Evolutionary conservation across 352 stramenopile species (phyloP), one percentile per base, ranked within the genome.

Genomic region (Thalassiosira livingstoniorum): DNA sequence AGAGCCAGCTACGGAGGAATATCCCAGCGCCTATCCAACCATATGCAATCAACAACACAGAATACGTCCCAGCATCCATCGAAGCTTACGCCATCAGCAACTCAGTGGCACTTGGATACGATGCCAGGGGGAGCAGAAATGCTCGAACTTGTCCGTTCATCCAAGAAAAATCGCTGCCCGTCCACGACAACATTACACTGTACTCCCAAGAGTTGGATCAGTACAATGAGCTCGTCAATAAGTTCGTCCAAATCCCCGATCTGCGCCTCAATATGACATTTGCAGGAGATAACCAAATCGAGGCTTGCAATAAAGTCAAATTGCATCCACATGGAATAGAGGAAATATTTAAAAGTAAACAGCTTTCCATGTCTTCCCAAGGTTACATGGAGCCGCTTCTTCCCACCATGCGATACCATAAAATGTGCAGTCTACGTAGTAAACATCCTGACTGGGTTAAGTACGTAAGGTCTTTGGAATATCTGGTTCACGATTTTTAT

Each of bases 401-500:
- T n/a, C 79, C 87, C 42, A 72, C 80, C 2, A 78, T 89, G 73
- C 75, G 87, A 34, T 62, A 76, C 68, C 80, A 73, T 15, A 68
- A 74, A 23, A 79, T 89, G 69, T 91, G 85, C 60, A 29, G 67
- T 2, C n/a, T n/a, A n/a, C n/a, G n/a, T n/a, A n/a, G n/a, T n/a
- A n/a, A n/a, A n/a, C n/a, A n/a, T n/a, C n/a, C n/a, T n/a, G 29
- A 64, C 13, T 18, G 18, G 32, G 34, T 21, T 21, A 35, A 55
- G 27, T 23, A 73, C 35, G 18, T 90, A 0, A 77, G 91, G 68
- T 64, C 54, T 35, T 61, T 92, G 15, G 47, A 84, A n/a, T 92
- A 90, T 57, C 51, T 92, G 25, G 65, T 92, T 15, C 87, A 92
- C 65, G 87, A 92, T 57, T 92, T 91, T 85, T 69, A 72, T n/a